phyloP scores from a whole-genome alignment of 1,284 basidiomycete genomes.

The Melampsora larici-populina region DNA sequence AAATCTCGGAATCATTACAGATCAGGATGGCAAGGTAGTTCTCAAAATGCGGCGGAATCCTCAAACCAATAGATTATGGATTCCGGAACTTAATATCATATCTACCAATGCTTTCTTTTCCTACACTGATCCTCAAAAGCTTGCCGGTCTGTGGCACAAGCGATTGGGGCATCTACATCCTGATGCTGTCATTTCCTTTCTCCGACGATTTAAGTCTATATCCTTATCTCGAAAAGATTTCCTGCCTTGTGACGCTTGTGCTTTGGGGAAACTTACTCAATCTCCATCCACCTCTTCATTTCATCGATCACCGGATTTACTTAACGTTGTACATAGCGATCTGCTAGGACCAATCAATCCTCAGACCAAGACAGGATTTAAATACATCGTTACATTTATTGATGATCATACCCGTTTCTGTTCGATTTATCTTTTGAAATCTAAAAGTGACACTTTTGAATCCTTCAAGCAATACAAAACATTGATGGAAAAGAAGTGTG shows the following conservation, averaged over 20 bases:
- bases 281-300: background rate
- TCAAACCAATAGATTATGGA: background rate
- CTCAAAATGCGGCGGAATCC: background rate
- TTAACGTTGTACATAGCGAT: too few relatives aligned
- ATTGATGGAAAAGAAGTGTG: background rate
- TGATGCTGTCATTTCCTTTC: background rate
- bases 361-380: background rate
- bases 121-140: background rate
- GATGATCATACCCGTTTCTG: too few relatives aligned
- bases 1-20: background rate
- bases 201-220: background rate
- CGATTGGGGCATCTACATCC: background rate
- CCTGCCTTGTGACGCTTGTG: too few relatives aligned
- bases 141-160: background rate
- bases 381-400: constrained; percentile 6
- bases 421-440: background rate
- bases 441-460: too few relatives aligned
- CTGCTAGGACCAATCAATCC: background rate
- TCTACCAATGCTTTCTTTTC: background rate
- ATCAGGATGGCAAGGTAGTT: background rate
- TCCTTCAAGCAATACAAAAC: background rate
- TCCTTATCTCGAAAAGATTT: background rate
- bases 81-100: background rate
- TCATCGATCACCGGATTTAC: background rate
- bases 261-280: background rate